Conservation (phyloP, 768 basidiomycete species). For the Pleurotus cornucopiae region DNA sequence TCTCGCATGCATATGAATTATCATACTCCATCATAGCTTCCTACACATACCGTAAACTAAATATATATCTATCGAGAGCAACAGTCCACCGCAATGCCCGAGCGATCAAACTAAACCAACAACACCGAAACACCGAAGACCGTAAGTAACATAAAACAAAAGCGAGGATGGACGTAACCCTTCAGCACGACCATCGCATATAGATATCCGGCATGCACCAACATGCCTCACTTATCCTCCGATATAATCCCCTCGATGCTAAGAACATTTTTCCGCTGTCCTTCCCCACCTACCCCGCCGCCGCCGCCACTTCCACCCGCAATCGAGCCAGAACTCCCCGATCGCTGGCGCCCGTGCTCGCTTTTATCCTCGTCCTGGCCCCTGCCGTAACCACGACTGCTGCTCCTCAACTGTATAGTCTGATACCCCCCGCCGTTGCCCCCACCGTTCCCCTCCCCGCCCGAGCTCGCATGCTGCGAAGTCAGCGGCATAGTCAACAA, state of each 20-base stretch:
- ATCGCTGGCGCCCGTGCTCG: constrained; percentile 8
- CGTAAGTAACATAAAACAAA: no score
- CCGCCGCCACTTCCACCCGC: constrained; percentile 14
- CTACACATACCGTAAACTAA: no score
- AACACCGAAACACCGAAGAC: no score
- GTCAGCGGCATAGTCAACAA: constrained; percentile 13
- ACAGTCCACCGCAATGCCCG: no score
- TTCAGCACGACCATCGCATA: no score
- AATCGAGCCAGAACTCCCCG: constrained; percentile 12
- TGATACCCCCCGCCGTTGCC: constrained; percentile 19
- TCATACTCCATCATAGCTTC: no score
- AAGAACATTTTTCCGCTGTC: constrained; percentile 60
- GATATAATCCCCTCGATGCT: constrained; percentile 73
- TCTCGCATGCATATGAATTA: no score
- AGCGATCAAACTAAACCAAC: no score
- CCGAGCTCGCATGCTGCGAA: neutral
- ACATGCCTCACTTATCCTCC: constrained; percentile 26
- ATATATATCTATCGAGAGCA: no score
- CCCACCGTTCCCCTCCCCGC: neutral
- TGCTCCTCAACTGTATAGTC: constrained; percentile 32
- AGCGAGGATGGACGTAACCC: no score
- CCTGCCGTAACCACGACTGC: constrained; percentile 17
- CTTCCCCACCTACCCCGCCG: constrained; percentile 11
- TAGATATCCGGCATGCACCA: no score
- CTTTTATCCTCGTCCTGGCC: constrained; percentile 12